A percentile compares a stretch with the other conserved stretches of the same genome.
Conservation (phyloP, 176 grass and related monocot genomes). For the Olyra latifolia region DNA sequence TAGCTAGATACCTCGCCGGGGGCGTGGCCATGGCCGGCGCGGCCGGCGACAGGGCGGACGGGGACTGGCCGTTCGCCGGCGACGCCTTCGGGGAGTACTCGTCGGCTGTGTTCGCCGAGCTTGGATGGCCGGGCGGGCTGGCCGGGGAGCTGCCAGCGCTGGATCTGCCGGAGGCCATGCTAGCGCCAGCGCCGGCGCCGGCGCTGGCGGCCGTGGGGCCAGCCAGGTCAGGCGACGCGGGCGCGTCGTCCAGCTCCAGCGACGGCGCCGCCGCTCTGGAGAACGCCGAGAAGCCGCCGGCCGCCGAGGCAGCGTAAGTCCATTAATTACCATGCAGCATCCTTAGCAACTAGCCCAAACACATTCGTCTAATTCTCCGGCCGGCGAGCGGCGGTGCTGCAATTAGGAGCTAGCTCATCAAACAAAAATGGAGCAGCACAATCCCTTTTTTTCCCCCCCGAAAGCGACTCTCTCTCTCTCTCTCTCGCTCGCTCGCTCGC, state of each 20-base stretch:
- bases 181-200: too few relatives aligned
- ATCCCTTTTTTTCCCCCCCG: not conserved
- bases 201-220: not conserved
- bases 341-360: not conserved
- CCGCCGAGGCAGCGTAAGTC: constrained; percentile 74
- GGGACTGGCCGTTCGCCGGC: constrained; percentile 51
- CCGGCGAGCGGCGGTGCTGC: constrained; percentile 6
- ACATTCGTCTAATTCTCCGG: not conserved
- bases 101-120: constrained; percentile 52
- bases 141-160: constrained; percentile 43
- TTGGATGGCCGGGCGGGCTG: constrained; percentile 28
- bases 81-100: constrained; percentile 48
- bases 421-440: not conserved
- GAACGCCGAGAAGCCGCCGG: constrained; percentile 43
- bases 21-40: constrained; percentile 28
- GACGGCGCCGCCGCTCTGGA: constrained; percentile 28
- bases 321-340: not conserved
- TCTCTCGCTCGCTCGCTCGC: not conserved
- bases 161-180: constrained; percentile 40
- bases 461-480: not conserved
- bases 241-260: constrained; percentile 66
- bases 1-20: not conserved
- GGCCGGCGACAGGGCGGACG: constrained; percentile 32
- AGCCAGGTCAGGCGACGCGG: constrained; percentile 46
- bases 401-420: not conserved